Evolutionary conservation across 140 eudicot species (phyloP), one percentile per base, ranked within the genome.

Genomic region (Stevia rebaudiana): DNA sequence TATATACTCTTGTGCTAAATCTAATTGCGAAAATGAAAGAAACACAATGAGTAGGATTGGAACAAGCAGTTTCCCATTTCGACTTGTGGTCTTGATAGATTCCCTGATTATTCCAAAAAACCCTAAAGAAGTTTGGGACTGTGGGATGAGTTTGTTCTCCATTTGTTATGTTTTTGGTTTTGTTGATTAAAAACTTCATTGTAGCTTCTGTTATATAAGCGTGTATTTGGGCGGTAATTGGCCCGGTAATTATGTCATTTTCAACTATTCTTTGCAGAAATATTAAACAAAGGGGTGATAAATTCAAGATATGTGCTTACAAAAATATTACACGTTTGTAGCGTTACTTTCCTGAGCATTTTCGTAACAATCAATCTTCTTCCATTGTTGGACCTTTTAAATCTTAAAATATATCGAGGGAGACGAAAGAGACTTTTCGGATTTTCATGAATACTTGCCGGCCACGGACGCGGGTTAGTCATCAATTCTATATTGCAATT

Each of bases 81-180:
- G 30, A 25, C 57, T 62, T 9, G 72, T 69, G 40, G 68, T 68
- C 47, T 55, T 78, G 59, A 78, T 39, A 28, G 79, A 40, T 55
- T 78, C 79, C 65, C 62, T 73, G 8, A 78, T 58, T 44, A 78
- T 73, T 17, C 69, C 79, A 56, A 78, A 39, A 67, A 73, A 60
- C 19, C 83, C 76, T 69, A 79, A 63, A 36, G 79, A 70, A 65
- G 70, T 21, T 12, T 70, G 70, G 11, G 66, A 59, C 16, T 58
- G 41, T 39, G 72, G 51, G 48, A 55, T 39, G 11, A 4, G 16
- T n/a, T 40, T 76, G 65, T 30, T 56, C 13, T 65, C 74, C 79
- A 75, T 75, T 23, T 39, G 40, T 61, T 22, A 36, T 57, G 33
- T 11, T 25, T 58, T 1, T 11, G 11, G 16, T 37, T 50, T 3